Percentiles rank a stretch among this genome's conserved stretches.
phyloP scores from a whole-genome alignment of 345 rosid genomes.

The Jatropha curcas region DNA sequence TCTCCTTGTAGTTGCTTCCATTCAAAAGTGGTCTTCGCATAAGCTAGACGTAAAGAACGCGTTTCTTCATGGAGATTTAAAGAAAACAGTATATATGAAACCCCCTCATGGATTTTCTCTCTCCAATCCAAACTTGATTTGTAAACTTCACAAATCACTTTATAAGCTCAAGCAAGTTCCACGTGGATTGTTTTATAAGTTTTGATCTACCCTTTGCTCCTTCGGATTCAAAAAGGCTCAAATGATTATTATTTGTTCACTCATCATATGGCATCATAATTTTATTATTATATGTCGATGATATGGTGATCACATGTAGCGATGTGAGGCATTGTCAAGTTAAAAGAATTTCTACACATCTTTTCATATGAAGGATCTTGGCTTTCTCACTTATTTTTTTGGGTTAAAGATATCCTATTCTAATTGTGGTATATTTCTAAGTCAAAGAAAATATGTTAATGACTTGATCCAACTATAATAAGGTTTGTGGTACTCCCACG shows the following conservation, averaged over 20 bases:
- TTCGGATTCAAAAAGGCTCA: background rate
- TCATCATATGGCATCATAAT: background rate
- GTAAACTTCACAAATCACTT: background rate
- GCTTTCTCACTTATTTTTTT: background rate
- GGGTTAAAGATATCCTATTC: background rate
- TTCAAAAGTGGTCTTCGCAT: background rate
- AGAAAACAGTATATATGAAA: background rate
- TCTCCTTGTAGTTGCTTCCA: background rate
- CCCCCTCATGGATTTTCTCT: background rate
- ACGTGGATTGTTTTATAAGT: background rate
- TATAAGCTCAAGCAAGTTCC: background rate
- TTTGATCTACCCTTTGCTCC: background rate
- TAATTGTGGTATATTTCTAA: background rate
- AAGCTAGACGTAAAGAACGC: background rate
- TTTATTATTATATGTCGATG: too few relatives aligned
- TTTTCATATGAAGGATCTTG: slow-evolving; percentile 5
- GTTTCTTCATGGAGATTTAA: too few relatives aligned
- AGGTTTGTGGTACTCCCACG: background rate
- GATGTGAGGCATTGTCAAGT: background rate
- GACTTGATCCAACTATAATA: background rate
- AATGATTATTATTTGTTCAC: background rate
- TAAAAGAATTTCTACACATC: slow-evolving; percentile 1
- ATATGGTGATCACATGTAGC: background rate
- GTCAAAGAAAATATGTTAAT: background rate
- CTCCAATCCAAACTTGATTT: background rate